These are phyloP conservation scores for Quercus dentata DNA, from an alignment of 306 rosid genomes.

Conservation along the genomic window DNA sequence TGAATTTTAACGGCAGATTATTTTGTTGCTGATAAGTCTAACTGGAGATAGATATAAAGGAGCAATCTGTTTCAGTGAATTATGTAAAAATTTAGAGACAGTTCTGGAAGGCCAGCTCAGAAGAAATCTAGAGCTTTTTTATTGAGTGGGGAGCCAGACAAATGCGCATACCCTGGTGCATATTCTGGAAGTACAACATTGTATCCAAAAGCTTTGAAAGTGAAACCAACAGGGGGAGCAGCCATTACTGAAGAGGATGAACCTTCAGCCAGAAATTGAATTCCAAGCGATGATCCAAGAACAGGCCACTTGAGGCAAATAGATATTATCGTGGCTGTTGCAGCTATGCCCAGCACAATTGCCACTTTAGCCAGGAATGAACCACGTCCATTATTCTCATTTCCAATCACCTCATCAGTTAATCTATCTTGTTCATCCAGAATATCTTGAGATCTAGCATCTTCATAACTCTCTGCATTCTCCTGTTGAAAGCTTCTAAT, in stretches of 20 bases:
- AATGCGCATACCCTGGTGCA: constrained; percentile 53
- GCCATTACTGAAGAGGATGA: constrained; percentile 41
- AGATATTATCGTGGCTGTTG: constrained; percentile 42
- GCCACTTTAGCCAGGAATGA: constrained; percentile 46
- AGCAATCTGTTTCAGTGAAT: not conserved
- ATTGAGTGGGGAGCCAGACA: not conserved
- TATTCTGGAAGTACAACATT: constrained; percentile 49
- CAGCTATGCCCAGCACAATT: constrained; percentile 53
- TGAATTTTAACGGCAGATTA: not conserved
- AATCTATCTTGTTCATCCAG: constrained; percentile 19
- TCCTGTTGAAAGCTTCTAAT: constrained; percentile 40
- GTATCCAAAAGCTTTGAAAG: constrained; percentile 48
- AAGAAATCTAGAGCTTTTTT: not conserved
- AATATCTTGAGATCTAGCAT: constrained; percentile 21
- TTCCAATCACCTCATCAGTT: constrained; percentile 21
- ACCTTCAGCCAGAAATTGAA: constrained; percentile 43
- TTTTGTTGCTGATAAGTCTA: not conserved
- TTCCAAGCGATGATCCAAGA: constrained; percentile 40
- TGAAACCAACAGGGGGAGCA: constrained; percentile 37
- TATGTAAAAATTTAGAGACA: not conserved
- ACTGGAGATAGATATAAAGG: not conserved
- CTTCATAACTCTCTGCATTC: constrained; percentile 28
- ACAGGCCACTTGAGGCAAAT: constrained; percentile 28
- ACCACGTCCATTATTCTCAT: constrained; percentile 8
- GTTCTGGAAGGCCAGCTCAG: not conserved